Evolutionary conservation across 768 basidiomycete species (phyloP).

Genomic region (Pisolithus microcarpus): DNA sequence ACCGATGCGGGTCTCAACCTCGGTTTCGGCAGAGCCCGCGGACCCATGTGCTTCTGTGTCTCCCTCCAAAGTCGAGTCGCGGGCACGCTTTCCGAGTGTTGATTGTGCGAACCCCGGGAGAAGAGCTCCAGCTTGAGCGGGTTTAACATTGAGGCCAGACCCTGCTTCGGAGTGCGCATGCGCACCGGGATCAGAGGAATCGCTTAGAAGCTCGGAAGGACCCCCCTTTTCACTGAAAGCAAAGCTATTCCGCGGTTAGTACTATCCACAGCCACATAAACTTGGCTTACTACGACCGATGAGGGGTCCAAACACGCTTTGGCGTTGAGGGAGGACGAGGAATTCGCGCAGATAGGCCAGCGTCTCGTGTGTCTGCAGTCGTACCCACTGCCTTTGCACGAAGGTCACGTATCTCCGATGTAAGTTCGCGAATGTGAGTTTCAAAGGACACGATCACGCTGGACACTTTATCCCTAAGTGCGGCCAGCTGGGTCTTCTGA

Average conservation of each 20-base stretch:
- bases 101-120: conserved; percentile 37
- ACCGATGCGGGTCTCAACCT: conserved; percentile 30
- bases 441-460: conserved; percentile 27
- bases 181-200: conserved; percentile 15
- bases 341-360: conserved; percentile 14
- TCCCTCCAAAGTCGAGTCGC: conserved; percentile 43
- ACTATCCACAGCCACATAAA: neutral
- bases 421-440: conserved; percentile 31
- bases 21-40: conserved; percentile 30
- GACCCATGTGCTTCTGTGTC: conserved; percentile 37
- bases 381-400: conserved; percentile 14
- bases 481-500: conserved; percentile 39
- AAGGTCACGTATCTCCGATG: conserved; percentile 28
- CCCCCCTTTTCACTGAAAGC: conserved; percentile 12
- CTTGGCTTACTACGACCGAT: conserved; percentile 17
- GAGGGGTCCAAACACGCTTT: conserved; percentile 28
- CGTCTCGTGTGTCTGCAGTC: conserved; percentile 4
- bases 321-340: conserved; percentile 28
- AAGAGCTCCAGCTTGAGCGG: conserved; percentile 12
- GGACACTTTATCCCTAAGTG: conserved; percentile 26
- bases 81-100: conserved; percentile 59
- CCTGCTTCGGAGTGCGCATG: conserved; percentile 6
- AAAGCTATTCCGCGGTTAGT: conserved; percentile 17
- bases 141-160: conserved; percentile 4
- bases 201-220: conserved; percentile 15